Base-by-base conservation (phyloP, 768 basidiomycete species). In the Panaeolus papilionaceus region DNA sequence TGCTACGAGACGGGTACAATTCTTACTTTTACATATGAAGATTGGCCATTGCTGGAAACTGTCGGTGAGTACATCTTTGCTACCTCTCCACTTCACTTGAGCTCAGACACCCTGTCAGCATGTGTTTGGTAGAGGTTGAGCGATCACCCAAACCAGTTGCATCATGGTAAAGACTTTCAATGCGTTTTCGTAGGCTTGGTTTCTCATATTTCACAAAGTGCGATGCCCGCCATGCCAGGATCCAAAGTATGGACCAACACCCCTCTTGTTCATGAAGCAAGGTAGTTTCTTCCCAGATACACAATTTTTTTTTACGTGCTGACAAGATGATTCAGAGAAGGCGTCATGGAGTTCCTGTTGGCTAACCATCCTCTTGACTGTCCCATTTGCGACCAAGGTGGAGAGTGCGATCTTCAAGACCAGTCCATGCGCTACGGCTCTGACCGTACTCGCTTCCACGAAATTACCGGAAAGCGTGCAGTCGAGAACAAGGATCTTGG, bases 391-490 rank as follows among this genome's bases (percentile, higher is more conserved):
- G 98, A 99, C 77, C 96, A 99, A 80, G 97, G 96, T 77, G 97
- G 98, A 67, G 96, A 98, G 86, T 99, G 96, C 78, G 96, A 98
- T 78, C 87, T 98, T 8, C 97, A 99, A 83, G 97, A 98, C 81
- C 97, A 98, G 79, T 97, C 97, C 14, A 99, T 99, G 96, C 92
- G 97, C 64, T 99, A 99, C 75, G 98, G 98, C 47, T 93, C 96
- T 7, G 98, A 99, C 82, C 92, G 98, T 68, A 92, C 95, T 0
- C 92, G 98, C 51, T 98, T 98, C 89, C 98, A 99, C 82, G 98
- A 99, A 81, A 94, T 98, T 62, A 89, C 94, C 2, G 98, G 98
- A 72, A 99, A 99, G 80, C 95, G 98, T 65, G 98, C 98, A 0
- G 93, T 97, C 18, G 97, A 98, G 81, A 92, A 99, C 86, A 99